Conservation (phyloP, 2,329 filamentous ascomycete genomes). For the Penicillium occitanis region DNA sequence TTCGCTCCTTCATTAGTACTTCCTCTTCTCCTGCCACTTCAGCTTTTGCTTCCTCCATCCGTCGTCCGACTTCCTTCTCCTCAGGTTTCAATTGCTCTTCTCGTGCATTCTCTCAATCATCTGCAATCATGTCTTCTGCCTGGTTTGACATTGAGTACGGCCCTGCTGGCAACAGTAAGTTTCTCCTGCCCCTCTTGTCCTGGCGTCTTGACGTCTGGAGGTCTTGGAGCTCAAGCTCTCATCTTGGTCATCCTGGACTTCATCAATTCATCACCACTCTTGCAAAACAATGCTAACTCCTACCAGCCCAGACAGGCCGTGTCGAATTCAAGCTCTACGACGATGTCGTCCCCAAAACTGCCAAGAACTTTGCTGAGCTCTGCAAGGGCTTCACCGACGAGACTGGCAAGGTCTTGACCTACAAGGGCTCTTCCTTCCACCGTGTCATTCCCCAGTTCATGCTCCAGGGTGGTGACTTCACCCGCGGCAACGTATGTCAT, state of each 20-base stretch:
- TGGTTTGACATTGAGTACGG: slow-evolving; percentile 72
- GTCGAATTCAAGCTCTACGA: slow-evolving; percentile 90
- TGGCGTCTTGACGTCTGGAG: not conserved
- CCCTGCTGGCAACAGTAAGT: slow-evolving; percentile 39
- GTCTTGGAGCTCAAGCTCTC: not conserved
- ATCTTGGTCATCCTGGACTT: slow-evolving; percentile 1
- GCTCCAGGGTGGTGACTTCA: slow-evolving; percentile 96
- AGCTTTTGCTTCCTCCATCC: slow-evolving; percentile 32
- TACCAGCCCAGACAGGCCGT: slow-evolving; percentile 67
- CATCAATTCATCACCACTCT: not conserved
- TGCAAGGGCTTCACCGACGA: slow-evolving; percentile 71
- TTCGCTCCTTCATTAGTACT: slow-evolving; percentile 33
- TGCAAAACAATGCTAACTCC: slow-evolving; percentile 26
- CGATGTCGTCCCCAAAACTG: slow-evolving; percentile 82
- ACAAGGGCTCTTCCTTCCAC: slow-evolving; percentile 82
- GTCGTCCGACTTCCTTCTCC: slow-evolving; percentile 2
- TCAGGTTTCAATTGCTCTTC: slow-evolving; percentile 28
- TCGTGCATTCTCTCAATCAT: slow-evolving; percentile 62
- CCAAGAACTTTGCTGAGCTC: slow-evolving; percentile 79
- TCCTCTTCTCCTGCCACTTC: slow-evolving; percentile 34
- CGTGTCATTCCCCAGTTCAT: slow-evolving; percentile 91
- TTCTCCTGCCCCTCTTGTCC: not conserved
- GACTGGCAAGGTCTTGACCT: slow-evolving; percentile 38
- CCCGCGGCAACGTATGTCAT: slow-evolving; percentile 75
- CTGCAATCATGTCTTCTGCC: slow-evolving; percentile 70